phyloP scores from a whole-genome alignment of 192 early-diverging fungal genomes.

The Phycomyces nitens region DNA sequence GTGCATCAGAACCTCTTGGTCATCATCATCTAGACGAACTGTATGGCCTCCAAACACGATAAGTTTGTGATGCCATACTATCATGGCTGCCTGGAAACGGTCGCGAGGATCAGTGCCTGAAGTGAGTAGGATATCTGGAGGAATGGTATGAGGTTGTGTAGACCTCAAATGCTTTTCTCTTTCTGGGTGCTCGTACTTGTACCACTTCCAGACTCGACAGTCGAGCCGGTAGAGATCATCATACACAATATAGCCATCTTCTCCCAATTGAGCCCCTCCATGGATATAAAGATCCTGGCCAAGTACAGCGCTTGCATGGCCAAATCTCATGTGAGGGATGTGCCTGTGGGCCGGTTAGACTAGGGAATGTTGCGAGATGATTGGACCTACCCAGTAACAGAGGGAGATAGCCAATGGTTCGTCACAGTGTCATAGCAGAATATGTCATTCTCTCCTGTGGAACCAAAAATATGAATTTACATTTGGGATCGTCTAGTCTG shows the following conservation, averaged over 20 bases:
- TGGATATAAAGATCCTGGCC: conserved; percentile 24
- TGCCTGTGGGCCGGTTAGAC: conserved; percentile 11
- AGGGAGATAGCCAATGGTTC: conserved; percentile 32
- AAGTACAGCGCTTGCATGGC: conserved; percentile 21
- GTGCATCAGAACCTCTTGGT: conserved; percentile 20
- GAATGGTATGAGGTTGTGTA: not conserved
- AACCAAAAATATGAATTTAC: conserved; percentile 4
- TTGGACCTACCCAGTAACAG: conserved; percentile 24
- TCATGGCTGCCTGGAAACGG: conserved; percentile 28
- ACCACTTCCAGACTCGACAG: conserved; percentile 29
- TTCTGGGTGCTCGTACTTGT: conserved; percentile 36
- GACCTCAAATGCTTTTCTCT: conserved; percentile 16
- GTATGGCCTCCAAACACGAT: conserved; percentile 34
- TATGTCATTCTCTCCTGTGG: conserved; percentile 34
- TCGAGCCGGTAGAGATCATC: conserved; percentile 32
- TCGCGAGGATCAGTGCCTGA: conserved; percentile 24
- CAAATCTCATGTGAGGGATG: conserved; percentile 33
- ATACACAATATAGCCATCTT: conserved; percentile 28
- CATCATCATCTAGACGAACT: conserved; percentile 24
- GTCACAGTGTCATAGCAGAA: conserved; percentile 29
- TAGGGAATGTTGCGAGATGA: not conserved
- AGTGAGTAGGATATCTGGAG: conserved; percentile 11
- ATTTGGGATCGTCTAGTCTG: too few species aligned
- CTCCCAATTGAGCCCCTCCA: conserved; percentile 31
- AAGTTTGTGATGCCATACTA: conserved; percentile 20